Base-by-base conservation (phyloP, 805 yeast genomes). In the Tanozyma kutaoensis region DNA sequence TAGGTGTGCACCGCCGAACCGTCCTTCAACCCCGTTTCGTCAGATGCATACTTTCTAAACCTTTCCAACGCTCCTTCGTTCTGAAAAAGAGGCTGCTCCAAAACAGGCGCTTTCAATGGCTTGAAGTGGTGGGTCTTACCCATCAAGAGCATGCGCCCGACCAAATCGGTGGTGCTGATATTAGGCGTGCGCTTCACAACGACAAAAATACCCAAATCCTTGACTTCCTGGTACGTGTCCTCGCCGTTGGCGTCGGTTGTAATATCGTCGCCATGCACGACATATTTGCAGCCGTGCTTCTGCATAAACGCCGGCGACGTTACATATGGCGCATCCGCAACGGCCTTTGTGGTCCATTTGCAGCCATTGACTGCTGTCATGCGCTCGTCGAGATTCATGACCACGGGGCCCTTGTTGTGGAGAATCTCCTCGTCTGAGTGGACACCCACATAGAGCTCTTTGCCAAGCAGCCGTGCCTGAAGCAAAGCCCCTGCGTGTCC, bases 191-290 rank as follows among this genome's bases (percentile, higher is more conserved):
- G 63, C 51, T 81, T 85, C 24, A 91, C 97, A n/a, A 82, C 84
- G 13, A 76, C 66, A 47, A 88, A 81, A 38, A 88, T 56, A n/a
- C 93, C 94, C 45, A 72, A 52, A 28, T 81, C 82, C 48, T 88
- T 86, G 38, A 86, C 81, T 15, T 50, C 63, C 31, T 78, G 76
- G 53, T 91, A 91, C 43, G 96, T 84, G 53, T 91, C 98, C 30
- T 81, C 75, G 2, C 98, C 98, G 44, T 82, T 66, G 11, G 95
- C 95, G 52, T 91, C 97, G 2, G 96, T 80, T 15, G 96, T 91
- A 38, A 91, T 84, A 46, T 91, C 98, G 52, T 91, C 98, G 5
- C 98, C 98, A 50, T 91, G 98, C 8, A 91, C 95, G n/a, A 91
- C 98, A 48, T 75, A 91, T 44, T 71, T 54, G 56, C 98, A 91